These are phyloP conservation scores for Pinus tabuliformis DNA, from an alignment of 75 land plant species.

Conservation along the genomic window DNA sequence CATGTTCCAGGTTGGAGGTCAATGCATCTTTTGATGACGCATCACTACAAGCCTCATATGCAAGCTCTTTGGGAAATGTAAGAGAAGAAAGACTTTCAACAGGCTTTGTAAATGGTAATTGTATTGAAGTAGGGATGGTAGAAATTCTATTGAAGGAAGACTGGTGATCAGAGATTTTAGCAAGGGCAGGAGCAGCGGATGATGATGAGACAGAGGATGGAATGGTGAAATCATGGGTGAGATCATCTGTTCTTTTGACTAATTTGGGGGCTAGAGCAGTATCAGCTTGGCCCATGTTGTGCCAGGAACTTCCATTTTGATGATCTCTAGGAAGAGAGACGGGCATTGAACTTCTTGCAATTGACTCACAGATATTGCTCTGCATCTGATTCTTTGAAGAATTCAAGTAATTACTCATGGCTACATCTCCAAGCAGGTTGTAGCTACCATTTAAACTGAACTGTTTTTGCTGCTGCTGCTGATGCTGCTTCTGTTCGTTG, in stretches of 20 bases:
- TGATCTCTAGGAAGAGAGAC: slow-evolving; percentile 8
- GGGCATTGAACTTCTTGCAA: neutral
- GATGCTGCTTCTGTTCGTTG: neutral
- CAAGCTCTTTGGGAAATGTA: neutral
- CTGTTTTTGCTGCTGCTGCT: neutral
- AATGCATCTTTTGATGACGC: neutral
- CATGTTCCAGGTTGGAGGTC: neutral
- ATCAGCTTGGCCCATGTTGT: neutral
- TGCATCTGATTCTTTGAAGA: neutral
- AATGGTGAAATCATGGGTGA: neutral
- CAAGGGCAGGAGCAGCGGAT: too few species aligned
- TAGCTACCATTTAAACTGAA: neutral
- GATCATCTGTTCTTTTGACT: neutral
- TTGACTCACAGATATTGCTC: neutral
- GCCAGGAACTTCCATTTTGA: neutral
- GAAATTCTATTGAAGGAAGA: neutral
- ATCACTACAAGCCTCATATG: neutral
- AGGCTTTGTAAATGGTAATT: slow-evolving; percentile 1
- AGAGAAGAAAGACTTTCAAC: neutral
- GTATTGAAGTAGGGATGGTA: too few species aligned
- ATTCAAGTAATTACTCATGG: neutral
- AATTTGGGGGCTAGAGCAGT: neutral
- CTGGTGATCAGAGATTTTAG: neutral
- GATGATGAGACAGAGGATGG: too few species aligned
- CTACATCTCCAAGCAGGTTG: neutral